These are phyloP conservation scores for Buddleja alternifolia DNA, from an alignment of 257 asterid species.

Conservation along the genomic window DNA sequence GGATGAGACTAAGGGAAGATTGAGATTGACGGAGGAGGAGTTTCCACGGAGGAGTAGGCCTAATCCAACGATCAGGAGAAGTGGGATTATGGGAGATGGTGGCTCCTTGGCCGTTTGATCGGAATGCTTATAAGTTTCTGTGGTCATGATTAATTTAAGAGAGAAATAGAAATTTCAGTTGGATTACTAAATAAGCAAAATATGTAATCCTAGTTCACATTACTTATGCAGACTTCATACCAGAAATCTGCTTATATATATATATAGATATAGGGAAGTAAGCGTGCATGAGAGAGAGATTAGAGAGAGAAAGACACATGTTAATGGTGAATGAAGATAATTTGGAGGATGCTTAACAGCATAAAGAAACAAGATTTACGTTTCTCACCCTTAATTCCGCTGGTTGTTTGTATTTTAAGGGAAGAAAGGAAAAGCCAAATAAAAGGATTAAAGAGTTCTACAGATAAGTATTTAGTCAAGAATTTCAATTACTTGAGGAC, in stretches of 20 bases:
- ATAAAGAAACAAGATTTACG: constrained; percentile 39
- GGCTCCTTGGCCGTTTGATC: constrained; percentile 48
- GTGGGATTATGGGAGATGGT: constrained; percentile 71
- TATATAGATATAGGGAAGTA: constrained; percentile 22
- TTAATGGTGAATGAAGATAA: constrained; percentile 30
- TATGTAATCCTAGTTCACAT: constrained; percentile 32
- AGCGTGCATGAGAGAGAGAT: constrained; percentile 7
- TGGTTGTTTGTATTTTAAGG: constrained; percentile 20
- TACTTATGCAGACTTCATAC: constrained; percentile 22
- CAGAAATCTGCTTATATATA: constrained; percentile 13
- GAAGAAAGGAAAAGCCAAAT: constrained; percentile 21
- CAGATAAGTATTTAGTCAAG: not conserved
- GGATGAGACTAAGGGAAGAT: constrained; percentile 45
- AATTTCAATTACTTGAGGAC: constrained; percentile 14
- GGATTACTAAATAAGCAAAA: too few species aligned
- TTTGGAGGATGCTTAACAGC: constrained; percentile 27
- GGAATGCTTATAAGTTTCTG: constrained; percentile 23
- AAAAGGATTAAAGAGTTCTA: constrained; percentile 27
- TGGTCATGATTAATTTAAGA: constrained; percentile 27
- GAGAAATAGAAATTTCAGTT: too few species aligned
- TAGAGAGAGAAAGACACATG: constrained; percentile 17
- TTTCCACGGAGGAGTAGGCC: constrained; percentile 65
- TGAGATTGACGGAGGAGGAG: constrained; percentile 34
- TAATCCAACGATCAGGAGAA: constrained; percentile 51
- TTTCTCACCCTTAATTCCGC: constrained; percentile 33